phyloP scores from a whole-genome alignment of 163 green algal genomes.

The Picocystis sp. region DNA sequence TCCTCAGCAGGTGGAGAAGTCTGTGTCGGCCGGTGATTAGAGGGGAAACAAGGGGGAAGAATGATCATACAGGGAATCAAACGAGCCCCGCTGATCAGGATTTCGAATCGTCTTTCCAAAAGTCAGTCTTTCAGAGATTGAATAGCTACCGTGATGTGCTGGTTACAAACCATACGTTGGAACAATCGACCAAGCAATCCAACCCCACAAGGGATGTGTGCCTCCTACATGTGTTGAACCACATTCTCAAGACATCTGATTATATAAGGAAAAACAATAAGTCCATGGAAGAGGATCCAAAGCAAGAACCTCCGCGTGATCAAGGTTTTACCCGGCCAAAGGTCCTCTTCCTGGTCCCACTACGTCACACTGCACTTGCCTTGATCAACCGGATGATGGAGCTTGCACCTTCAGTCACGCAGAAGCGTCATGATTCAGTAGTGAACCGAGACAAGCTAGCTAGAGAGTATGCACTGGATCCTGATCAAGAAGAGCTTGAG shows the following conservation, averaged over 20 bases:
- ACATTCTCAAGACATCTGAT: slow-evolving; percentile 40
- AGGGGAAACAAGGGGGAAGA: no score
- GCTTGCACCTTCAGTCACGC: slow-evolving; percentile 26
- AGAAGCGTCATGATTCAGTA: no score
- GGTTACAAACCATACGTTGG: not conserved
- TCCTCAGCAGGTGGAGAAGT: no score
- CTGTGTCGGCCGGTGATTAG: no score
- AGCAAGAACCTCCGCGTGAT: slow-evolving; percentile 25
- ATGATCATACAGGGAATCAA: no score
- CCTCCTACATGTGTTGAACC: slow-evolving; percentile 62
- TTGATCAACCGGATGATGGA: slow-evolving; percentile 35
- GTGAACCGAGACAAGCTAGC: no score
- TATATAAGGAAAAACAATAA: slow-evolving; percentile 64
- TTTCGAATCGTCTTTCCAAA: no score
- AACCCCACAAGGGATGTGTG: slow-evolving; percentile 40
- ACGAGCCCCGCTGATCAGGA: no score
- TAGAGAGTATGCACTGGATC: no score
- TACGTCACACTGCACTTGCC: slow-evolving; percentile 44
- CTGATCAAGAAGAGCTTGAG: no score
- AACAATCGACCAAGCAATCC: not conserved
- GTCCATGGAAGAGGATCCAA: slow-evolving; percentile 16
- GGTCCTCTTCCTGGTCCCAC: slow-evolving; percentile 61
- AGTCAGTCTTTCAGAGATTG: not conserved
- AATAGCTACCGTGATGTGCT: not conserved
- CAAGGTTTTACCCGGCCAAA: slow-evolving; percentile 70